These are phyloP conservation scores for Globisporangium takayamanum DNA, from an alignment of 352 stramenopile species.

Conservation along the genomic window DNA sequence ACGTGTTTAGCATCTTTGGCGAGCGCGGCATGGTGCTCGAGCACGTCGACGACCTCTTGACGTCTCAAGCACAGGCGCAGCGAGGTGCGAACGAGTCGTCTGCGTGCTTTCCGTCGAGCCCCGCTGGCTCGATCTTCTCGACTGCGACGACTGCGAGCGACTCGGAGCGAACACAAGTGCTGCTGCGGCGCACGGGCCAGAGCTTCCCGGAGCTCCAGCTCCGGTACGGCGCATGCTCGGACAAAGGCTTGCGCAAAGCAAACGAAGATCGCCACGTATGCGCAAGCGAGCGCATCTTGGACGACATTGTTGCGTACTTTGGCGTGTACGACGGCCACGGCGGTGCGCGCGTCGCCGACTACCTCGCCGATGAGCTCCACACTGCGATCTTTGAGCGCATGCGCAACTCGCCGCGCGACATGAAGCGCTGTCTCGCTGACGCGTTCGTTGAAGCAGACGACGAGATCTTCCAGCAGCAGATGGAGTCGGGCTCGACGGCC, in stretches of 20 bases:
- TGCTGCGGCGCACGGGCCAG: conserved; percentile 40
- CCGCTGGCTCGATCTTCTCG: conserved; percentile 61
- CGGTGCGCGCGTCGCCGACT: conserved; percentile 59
- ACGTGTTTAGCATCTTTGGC: conserved; percentile 85
- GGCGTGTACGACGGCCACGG: conserved; percentile 83
- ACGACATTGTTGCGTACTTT: conserved; percentile 74
- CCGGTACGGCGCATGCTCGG: conserved; percentile 65
- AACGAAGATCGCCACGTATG: conserved; percentile 75
- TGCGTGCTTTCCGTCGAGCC: conserved; percentile 43
- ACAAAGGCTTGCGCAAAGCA: conserved; percentile 61
- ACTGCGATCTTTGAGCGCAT: conserved; percentile 50
- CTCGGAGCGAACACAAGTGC: conserved; percentile 58
- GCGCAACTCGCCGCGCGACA: conserved; percentile 24
- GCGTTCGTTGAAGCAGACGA: conserved; percentile 64
- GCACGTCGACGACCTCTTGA: conserved; percentile 11
- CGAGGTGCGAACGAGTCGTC: conserved; percentile 8
- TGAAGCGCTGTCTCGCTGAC: conserved; percentile 28
- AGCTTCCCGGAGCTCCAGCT: conserved; percentile 46
- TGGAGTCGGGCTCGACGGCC: conserved; percentile 71
- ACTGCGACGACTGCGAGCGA: conserved; percentile 69
- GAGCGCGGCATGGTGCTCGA: conserved; percentile 73
- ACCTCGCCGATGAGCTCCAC: conserved; percentile 55
- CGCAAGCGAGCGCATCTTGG: conserved; percentile 32
- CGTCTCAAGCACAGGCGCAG: conserved; percentile 12
- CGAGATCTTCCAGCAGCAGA: conserved; percentile 58